Percentiles rank a stretch among this genome's conserved stretches.
These are phyloP conservation scores for Bidens hawaiensis DNA, from an alignment of 140 eudicot species.

Conservation along the genomic window DNA sequence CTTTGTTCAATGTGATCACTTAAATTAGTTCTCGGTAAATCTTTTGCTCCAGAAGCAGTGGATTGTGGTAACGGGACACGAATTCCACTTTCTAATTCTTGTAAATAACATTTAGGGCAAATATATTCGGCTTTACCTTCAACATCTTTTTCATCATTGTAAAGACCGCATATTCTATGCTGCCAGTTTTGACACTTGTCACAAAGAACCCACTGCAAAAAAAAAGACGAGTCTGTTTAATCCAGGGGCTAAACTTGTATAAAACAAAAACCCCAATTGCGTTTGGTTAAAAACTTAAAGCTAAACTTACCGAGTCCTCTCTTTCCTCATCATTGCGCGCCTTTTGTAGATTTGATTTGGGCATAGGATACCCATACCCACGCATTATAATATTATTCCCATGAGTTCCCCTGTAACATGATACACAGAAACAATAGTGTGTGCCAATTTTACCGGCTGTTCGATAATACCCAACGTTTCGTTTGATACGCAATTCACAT, in stretches of 20 bases:
- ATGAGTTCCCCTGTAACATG: slow-evolving; percentile 48
- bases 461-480: slow-evolving; percentile 44
- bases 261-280: neutral
- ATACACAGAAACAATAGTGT: slow-evolving; percentile 42
- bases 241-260: slow-evolving; percentile 3
- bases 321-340: slow-evolving; percentile 38
- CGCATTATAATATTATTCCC: slow-evolving; percentile 41
- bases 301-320: slow-evolving; percentile 63
- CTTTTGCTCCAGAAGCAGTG: slow-evolving; percentile 58
- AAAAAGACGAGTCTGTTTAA: neutral
- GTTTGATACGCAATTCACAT: too few species aligned
- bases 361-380: slow-evolving; percentile 45
- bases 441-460: slow-evolving; percentile 29
- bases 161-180: slow-evolving; percentile 81
- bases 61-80: slow-evolving; percentile 42
- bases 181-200: slow-evolving; percentile 86
- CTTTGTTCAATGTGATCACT: slow-evolving; percentile 79
- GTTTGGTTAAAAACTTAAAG: neutral
- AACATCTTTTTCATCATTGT: slow-evolving; percentile 52
- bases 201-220: slow-evolving; percentile 87
- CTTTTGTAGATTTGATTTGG: slow-evolving; percentile 46
- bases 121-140: slow-evolving; percentile 59
- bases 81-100: slow-evolving; percentile 46
- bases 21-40: slow-evolving; percentile 65
- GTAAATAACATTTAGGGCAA: slow-evolving; percentile 72